These are phyloP conservation scores for Neoscytalidium dimidiatum DNA, from an alignment of 2,329 filamentous ascomycete species.

Conservation along the genomic window DNA sequence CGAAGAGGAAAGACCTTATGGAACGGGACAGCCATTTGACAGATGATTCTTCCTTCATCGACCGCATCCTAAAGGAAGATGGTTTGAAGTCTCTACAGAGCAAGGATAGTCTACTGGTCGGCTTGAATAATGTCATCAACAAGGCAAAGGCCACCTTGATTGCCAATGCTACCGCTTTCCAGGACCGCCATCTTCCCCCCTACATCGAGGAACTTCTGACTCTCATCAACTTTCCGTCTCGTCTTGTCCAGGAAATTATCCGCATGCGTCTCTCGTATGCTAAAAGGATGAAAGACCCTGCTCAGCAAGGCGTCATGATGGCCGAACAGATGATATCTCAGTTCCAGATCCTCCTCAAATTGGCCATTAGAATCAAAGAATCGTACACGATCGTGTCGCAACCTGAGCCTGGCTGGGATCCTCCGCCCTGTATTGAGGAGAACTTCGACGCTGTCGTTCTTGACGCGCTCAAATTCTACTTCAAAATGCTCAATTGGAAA, in stretches of 20 bases:
- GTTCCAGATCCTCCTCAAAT: constrained; percentile 88
- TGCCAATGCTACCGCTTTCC: constrained; percentile 79
- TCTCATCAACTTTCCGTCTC: constrained; percentile 94
- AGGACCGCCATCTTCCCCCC: constrained; percentile 85
- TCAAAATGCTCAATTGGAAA: constrained; percentile 98
- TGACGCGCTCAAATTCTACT: constrained; percentile 95
- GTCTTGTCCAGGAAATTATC: constrained; percentile 95
- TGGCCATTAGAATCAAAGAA: constrained; percentile 90
- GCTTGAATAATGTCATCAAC: constrained; percentile 81
- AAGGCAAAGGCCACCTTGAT: constrained; percentile 95
- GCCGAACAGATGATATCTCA: constrained; percentile 97
- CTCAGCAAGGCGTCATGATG: constrained; percentile 89
- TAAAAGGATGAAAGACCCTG: constrained; percentile 91
- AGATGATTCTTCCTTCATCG: constrained; percentile 91
- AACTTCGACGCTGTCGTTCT: constrained; percentile 90
- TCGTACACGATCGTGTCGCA: constrained; percentile 82
- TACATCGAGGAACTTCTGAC: constrained; percentile 97
- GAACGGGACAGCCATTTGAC: constrained; percentile 71
- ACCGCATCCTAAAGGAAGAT: constrained; percentile 93
- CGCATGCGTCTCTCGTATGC: constrained; percentile 88
- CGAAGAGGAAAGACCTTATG: constrained; percentile 69
- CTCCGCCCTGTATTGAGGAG: constrained; percentile 95
- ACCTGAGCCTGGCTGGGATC: constrained; percentile 88
- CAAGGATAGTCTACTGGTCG: constrained; percentile 77
- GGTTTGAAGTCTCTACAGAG: constrained; percentile 89